Conservation (phyloP, 2,329 filamentous ascomycete species). For the Calonectria multiphialidica region DNA sequence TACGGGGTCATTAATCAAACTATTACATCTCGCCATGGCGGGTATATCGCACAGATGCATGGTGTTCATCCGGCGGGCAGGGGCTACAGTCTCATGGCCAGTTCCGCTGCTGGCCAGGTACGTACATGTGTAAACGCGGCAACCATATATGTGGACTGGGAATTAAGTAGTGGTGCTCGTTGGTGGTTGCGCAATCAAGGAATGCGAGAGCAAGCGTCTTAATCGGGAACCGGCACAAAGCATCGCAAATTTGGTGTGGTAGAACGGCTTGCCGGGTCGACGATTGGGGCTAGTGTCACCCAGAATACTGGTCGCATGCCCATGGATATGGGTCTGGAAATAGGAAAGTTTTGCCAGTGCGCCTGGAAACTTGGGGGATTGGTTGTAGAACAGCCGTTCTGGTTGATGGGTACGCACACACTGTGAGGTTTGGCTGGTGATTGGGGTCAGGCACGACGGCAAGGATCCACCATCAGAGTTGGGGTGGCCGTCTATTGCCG, state of each 20-base stretch:
- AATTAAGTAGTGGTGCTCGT: neutral
- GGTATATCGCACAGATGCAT: neutral
- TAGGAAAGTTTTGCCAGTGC: neutral
- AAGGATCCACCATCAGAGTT: neutral
- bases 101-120: neutral
- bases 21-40: neutral
- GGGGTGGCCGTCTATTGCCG: slow-evolving; percentile 5
- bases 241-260: neutral
- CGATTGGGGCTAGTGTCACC: slow-evolving; percentile 15
- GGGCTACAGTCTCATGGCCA: neutral
- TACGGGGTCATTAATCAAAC: neutral
- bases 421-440: neutral
- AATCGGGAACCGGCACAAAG: neutral
- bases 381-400: neutral
- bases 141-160: slow-evolving; percentile 10
- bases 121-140: neutral
- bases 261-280: neutral
- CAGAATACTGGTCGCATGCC: neutral
- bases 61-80: neutral
- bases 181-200: neutral
- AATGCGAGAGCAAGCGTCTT: neutral
- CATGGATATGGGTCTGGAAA: neutral
- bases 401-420: neutral
- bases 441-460: slow-evolving; percentile 1
- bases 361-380: neutral